These are phyloP conservation scores for Cordia subcordata DNA, from an alignment of 257 asterid genomes.

Conservation along the genomic window DNA sequence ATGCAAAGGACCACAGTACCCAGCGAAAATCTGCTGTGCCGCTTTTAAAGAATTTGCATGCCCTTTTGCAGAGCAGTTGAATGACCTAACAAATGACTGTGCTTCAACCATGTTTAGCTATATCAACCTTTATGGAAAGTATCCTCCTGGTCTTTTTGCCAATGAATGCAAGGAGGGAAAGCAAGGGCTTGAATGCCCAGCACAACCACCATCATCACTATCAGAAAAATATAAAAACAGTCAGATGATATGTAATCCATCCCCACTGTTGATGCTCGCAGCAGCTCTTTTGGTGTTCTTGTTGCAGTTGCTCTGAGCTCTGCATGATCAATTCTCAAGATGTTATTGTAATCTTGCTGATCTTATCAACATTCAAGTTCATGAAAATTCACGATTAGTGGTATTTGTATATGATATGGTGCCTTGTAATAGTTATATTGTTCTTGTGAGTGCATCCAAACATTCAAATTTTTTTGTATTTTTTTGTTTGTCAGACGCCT, in stretches of 20 bases:
- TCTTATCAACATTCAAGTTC: neutral
- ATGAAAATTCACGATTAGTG: neutral
- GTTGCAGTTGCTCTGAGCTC: slow-evolving; percentile 27
- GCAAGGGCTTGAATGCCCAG: slow-evolving; percentile 51
- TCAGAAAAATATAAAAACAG: slow-evolving; percentile 16
- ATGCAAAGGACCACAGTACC: slow-evolving; percentile 73
- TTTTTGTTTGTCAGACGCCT: neutral
- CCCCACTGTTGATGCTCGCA: slow-evolving; percentile 28
- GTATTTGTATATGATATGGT: neutral
- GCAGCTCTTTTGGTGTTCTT: slow-evolving; percentile 23
- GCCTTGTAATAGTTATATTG: slow-evolving; percentile 5
- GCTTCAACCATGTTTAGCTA: slow-evolving; percentile 84
- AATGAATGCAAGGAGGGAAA: slow-evolving; percentile 45
- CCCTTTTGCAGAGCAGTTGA: slow-evolving; percentile 34
- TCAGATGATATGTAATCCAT: slow-evolving; percentile 15
- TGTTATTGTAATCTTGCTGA: slow-evolving; percentile 2
- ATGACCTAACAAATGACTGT: slow-evolving; percentile 57
- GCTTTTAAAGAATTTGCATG: slow-evolving; percentile 57
- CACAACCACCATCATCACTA: slow-evolving; percentile 24
- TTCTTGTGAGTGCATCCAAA: neutral
- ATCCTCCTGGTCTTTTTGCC: slow-evolving; percentile 75
- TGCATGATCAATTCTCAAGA: neutral
- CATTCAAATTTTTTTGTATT: neutral
- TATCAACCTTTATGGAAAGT: slow-evolving; percentile 65
- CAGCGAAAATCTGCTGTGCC: slow-evolving; percentile 43